A percentile compares a stretch with the other conserved stretches of the same genome.
Conservation (phyloP, 1,284 basidiomycete genomes). For the Trichosporon sp. region DNA sequence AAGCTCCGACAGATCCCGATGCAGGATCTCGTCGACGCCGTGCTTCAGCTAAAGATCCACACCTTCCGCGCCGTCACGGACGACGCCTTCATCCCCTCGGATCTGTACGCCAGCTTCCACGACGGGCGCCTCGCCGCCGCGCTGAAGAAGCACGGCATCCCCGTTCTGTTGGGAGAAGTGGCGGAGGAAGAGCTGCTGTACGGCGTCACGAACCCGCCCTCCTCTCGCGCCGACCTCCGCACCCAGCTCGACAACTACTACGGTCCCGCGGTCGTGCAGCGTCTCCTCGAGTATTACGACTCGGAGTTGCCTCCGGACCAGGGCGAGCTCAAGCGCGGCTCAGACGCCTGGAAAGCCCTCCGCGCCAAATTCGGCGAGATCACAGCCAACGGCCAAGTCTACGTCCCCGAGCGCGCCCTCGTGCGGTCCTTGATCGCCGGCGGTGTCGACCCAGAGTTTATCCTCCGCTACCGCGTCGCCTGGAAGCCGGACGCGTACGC, state of each 20-base stretch:
- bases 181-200: constrained; percentile 38
- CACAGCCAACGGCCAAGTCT: constrained; percentile 38
- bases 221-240: constrained; percentile 24
- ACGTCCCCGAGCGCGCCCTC: constrained; percentile 32
- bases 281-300: constrained; percentile 26
- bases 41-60: constrained; percentile 38
- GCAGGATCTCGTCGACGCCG: constrained; percentile 32
- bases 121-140: constrained; percentile 33
- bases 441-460: constrained; percentile 27
- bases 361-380: constrained; percentile 36
- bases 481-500: constrained; percentile 24
- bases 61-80: constrained; percentile 41
- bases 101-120: constrained; percentile 27
- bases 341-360: constrained; percentile 23
- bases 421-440: constrained; percentile 31
- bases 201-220: constrained; percentile 36
- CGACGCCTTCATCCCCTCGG: constrained; percentile 35
- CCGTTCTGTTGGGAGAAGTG: constrained; percentile 38
- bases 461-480: constrained; percentile 36
- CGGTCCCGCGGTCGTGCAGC: constrained; percentile 27
- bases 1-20: constrained; percentile 33
- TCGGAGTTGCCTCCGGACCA: not conserved
- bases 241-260: constrained; percentile 40
- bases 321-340: constrained; percentile 21
- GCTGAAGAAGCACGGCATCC: constrained; percentile 34